Base-by-base conservation (phyloP, 1,284 basidiomycete species). In the Ustilago esculenta region DNA sequence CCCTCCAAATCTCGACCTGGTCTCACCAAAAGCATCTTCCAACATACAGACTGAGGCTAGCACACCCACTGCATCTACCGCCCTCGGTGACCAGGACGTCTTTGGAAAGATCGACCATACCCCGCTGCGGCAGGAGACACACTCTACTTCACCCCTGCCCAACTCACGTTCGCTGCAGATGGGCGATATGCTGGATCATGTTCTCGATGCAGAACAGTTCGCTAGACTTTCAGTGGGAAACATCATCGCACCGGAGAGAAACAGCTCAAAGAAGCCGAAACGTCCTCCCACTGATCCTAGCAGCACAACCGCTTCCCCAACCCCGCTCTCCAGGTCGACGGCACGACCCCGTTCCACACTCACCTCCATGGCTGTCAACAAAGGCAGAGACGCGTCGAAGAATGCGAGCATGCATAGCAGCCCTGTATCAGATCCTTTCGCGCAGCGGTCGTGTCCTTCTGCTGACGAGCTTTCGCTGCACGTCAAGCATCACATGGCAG, bases 81-180 rank as follows among this genome's bases (percentile, higher is more conserved):
- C 20, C 8, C 11, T 14, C 17, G 34, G 47, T 5, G 46, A 46
- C 10, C 58, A 58, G 10, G 65, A 68, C 39, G 65, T 68, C 1
- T 68, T 68, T 30, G 65, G 65, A 20, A 58, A 63, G 34, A 68
- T 68, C 27, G 58, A 68, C 29, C 65, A 68, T 15, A 68, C 65
- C 0, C 65, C 65, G 9, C 27, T 68, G 6, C 49, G 65, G 9
- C 58, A 68, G 24, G 58, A 68, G 17, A 61, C 57, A 17, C 50
- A 68, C 34, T 68, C 65, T 10, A 68, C 65, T 18, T 68, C 58
- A n/a, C 65, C 65, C 0, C 50, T 68, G 3, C 65, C 65, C 37
- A 68, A 68, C 33, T 68, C 58, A 15, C 35, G 58, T 5, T 68
- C 65, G 9, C 21, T 68, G 23, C 58, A 68, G 33, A 61, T 57